phyloP scores from a whole-genome alignment of 2,329 filamentous ascomycete genomes.

The Keithomyces neogunnii region DNA sequence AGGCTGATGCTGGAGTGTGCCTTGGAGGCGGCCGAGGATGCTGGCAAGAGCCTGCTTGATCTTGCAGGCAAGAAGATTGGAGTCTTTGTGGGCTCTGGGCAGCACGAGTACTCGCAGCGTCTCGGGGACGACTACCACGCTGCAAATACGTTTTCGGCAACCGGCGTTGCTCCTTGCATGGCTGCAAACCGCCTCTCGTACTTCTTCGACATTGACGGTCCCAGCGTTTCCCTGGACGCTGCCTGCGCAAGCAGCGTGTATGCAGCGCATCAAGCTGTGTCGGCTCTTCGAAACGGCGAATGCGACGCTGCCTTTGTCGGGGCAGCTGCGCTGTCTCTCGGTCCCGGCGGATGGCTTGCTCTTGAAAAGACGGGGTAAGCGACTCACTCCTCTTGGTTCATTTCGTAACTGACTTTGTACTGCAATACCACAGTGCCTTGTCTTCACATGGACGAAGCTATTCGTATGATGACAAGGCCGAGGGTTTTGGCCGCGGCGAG shows the following conservation, averaged over 20 bases:
- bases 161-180: conserved; percentile 7
- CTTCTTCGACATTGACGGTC: conserved; percentile 13
- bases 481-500: conserved; percentile 39
- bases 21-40: conserved; percentile 39
- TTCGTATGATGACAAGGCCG: conserved; percentile 26
- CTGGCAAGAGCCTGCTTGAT: conserved; percentile 34
- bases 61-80: conserved; percentile 36
- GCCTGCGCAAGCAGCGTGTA: conserved; percentile 28
- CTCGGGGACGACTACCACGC: conserved; percentile 1
- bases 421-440: conserved; percentile 14
- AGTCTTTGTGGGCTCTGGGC: conserved; percentile 22
- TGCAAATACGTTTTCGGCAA: conserved; percentile 3
- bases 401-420: conserved; percentile 12
- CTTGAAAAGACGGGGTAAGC: conserved; percentile 5
- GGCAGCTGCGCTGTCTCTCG: conserved; percentile 11
- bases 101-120: conserved; percentile 3
- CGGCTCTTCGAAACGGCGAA: conserved; percentile 7
- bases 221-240: conserved; percentile 26
- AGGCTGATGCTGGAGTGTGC: conserved; percentile 38
- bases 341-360: conserved; percentile 9
- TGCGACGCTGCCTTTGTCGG: conserved; percentile 7
- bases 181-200: conserved; percentile 12
- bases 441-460: conserved; percentile 18
- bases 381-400: background rate
- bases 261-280: conserved; percentile 20